phyloP scores from a whole-genome alignment of 768 basidiomycete species.

The Leccinum disarticulatum region DNA sequence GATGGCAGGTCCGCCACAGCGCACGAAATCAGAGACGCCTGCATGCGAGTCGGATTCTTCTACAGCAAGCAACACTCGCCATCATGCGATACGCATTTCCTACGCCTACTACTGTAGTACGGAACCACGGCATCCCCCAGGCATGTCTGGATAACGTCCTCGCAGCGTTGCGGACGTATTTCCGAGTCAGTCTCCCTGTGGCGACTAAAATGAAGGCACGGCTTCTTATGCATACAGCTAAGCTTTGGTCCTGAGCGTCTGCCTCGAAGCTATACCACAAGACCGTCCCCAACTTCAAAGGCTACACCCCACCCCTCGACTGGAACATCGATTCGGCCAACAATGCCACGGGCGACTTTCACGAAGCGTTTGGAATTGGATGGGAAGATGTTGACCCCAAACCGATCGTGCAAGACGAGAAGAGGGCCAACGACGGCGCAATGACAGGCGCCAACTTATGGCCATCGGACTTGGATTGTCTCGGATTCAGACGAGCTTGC shows the following conservation, averaged over 20 bases:
- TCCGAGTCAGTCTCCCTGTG: slow-evolving; percentile 48
- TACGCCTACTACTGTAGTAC: slow-evolving; percentile 42
- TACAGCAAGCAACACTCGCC: slow-evolving; percentile 49
- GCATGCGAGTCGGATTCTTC: slow-evolving; percentile 82
- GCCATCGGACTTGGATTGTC: slow-evolving; percentile 57
- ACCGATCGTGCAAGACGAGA: slow-evolving; percentile 23
- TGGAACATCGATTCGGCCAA: slow-evolving; percentile 70
- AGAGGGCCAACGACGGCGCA: slow-evolving; percentile 43
- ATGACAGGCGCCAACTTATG: slow-evolving; percentile 58
- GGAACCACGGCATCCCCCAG: slow-evolving; percentile 72
- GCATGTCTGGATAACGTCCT: slow-evolving; percentile 46
- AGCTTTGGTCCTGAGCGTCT: neutral
- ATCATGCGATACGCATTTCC: neutral
- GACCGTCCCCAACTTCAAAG: slow-evolving; percentile 71
- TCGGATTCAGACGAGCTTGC: slow-evolving; percentile 57
- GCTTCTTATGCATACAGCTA: neutral
- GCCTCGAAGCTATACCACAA: slow-evolving; percentile 60
- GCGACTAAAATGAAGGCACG: slow-evolving; percentile 68
- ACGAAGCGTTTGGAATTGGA: slow-evolving; percentile 89
- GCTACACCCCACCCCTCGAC: slow-evolving; percentile 67
- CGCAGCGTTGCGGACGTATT: slow-evolving; percentile 56
- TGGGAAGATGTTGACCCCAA: slow-evolving; percentile 50
- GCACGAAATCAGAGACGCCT: slow-evolving; percentile 64
- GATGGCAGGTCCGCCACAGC: slow-evolving; percentile 48
- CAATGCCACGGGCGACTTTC: slow-evolving; percentile 72